Percentiles rank a stretch among this genome's conserved stretches.
phyloP scores from a whole-genome alignment of 352 stramenopile species.

The Phytophthora tentaculata region DNA sequence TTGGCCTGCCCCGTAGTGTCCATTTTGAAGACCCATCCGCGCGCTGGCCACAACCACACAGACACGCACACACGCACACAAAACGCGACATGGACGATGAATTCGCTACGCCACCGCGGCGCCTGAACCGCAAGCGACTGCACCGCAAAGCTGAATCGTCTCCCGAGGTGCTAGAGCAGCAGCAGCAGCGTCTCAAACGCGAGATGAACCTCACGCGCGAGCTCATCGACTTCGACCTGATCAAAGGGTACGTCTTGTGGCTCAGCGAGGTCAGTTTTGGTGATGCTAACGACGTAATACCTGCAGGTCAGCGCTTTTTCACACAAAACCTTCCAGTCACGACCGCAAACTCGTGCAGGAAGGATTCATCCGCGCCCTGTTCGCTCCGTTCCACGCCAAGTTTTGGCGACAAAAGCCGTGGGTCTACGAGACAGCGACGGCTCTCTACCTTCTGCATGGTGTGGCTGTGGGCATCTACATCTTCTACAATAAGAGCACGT shows the following conservation, averaged over 20 bases:
- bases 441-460: slow-evolving; percentile 64
- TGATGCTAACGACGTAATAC: slow-evolving; percentile 3
- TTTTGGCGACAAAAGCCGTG: slow-evolving; percentile 81
- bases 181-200: slow-evolving; percentile 54
- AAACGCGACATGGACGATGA: slow-evolving; percentile 44
- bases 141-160: slow-evolving; percentile 62
- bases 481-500: slow-evolving; percentile 49
- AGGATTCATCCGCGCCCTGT: slow-evolving; percentile 68
- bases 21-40: neutral
- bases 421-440: slow-evolving; percentile 69
- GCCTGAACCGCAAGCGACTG: slow-evolving; percentile 43
- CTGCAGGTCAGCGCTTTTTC: slow-evolving; percentile 80
- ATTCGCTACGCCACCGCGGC: slow-evolving; percentile 37
- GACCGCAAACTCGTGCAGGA: slow-evolving; percentile 83
- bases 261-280: neutral
- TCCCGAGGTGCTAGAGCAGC: slow-evolving; percentile 29
- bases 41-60: slow-evolving; percentile 1
- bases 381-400: slow-evolving; percentile 72
- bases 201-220: slow-evolving; percentile 74
- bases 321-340: slow-evolving; percentile 85
- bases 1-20: slow-evolving; percentile 5
- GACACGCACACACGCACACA: neutral
- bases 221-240: slow-evolving; percentile 89
- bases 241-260: slow-evolving; percentile 67
- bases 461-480: slow-evolving; percentile 59